These are phyloP conservation scores for Vaccinium corymbosum DNA, from an alignment of 148 eudicot species.

Conservation along the genomic window DNA sequence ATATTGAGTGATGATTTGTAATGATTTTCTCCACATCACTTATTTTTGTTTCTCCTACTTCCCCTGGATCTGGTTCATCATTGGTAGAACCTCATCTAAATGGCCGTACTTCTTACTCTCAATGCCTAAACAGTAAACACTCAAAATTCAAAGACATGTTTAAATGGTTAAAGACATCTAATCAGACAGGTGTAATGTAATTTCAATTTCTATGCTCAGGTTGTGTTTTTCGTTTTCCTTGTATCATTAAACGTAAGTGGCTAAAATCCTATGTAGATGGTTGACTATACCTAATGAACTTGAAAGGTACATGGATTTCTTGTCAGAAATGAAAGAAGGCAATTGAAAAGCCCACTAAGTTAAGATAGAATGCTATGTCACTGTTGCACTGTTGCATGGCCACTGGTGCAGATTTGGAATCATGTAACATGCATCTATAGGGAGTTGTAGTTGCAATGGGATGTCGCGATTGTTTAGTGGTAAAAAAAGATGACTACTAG, in stretches of 20 bases:
- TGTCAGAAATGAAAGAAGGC: neutral
- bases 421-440: neutral
- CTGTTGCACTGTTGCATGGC: neutral
- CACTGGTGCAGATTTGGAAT: constrained; percentile 5
- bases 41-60: neutral
- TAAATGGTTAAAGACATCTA: neutral
- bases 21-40: neutral
- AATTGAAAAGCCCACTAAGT: neutral
- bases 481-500: neutral
- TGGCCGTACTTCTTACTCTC: neutral
- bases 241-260: neutral
- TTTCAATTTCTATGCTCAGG: neutral
- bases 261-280: neutral
- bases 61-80: neutral
- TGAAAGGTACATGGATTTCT: neutral
- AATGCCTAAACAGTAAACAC: neutral
- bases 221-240: neutral
- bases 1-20: neutral
- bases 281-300: neutral
- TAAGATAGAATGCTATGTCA: neutral
- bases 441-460: constrained; percentile 1
- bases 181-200: neutral
- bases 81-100: neutral
- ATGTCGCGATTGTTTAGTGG: neutral
- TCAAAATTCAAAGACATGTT: neutral